These are phyloP conservation scores for Candida pseudoviswanathii DNA, from an alignment of 1,139 yeast genomes.

Conservation along the genomic window DNA sequence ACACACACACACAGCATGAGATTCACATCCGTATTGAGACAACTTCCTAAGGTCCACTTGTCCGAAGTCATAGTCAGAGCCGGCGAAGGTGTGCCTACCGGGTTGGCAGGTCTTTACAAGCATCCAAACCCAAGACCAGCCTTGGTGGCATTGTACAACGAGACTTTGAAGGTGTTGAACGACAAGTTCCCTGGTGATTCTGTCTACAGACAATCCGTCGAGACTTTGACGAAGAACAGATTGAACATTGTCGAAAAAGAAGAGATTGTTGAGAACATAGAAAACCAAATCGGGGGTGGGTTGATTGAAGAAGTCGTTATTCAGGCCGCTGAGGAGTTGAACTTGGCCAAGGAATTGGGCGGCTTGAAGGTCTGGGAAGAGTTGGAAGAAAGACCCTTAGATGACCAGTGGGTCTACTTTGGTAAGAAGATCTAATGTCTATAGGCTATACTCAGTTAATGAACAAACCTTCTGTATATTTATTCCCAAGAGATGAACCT, in stretches of 20 bases:
- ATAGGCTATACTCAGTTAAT: neutral
- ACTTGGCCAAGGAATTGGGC: conserved; percentile 67
- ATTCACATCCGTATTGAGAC: conserved; percentile 46
- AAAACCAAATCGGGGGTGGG: conserved; percentile 77
- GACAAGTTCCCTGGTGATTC: conserved; percentile 68
- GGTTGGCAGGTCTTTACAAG: conserved; percentile 73
- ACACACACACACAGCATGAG: conserved; percentile 30
- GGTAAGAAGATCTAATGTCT: conserved; percentile 52
- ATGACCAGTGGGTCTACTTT: conserved; percentile 74
- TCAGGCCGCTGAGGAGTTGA: conserved; percentile 83
- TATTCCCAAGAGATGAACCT: too few species aligned
- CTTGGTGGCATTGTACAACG: conserved; percentile 66
- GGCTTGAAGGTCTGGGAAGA: conserved; percentile 70
- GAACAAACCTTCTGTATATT: neutral
- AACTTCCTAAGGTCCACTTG: conserved; percentile 29
- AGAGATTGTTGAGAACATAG: conserved; percentile 69
- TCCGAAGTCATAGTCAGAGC: conserved; percentile 60
- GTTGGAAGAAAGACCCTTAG: conserved; percentile 67
- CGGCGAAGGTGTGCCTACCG: conserved; percentile 75
- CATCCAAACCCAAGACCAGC: conserved; percentile 90
- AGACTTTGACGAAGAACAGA: conserved; percentile 71
- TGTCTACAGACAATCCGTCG: conserved; percentile 76
- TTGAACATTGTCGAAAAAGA: conserved; percentile 64
- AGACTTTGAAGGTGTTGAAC: conserved; percentile 62
- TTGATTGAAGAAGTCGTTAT: conserved; percentile 79